phyloP scores from a whole-genome alignment of 2,329 filamentous ascomycete genomes.

The Amesomyces nigricolor region DNA sequence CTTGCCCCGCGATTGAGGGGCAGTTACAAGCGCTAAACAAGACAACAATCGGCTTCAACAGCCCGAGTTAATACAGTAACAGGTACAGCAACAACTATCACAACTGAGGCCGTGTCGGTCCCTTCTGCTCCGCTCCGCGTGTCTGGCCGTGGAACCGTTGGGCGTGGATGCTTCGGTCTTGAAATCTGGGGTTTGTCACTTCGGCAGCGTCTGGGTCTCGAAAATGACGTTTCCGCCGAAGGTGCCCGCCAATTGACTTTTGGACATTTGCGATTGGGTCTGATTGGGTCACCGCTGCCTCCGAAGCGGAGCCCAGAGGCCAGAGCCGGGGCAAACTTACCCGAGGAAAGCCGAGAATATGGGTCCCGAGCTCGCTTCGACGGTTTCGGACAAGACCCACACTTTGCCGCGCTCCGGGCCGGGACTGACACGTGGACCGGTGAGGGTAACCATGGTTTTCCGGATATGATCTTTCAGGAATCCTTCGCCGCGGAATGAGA shows the following conservation, averaged over 20 bases:
- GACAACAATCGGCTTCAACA: not conserved
- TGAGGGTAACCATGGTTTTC: not conserved
- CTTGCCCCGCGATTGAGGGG: constrained; percentile 5
- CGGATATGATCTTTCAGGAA: no score
- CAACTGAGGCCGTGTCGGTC: not conserved
- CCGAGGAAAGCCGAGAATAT: constrained; percentile 21
- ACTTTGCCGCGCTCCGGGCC: no score
- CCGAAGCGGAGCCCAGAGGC: constrained; percentile 7
- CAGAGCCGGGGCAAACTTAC: not conserved
- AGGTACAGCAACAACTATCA: not conserved
- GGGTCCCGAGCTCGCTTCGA: not conserved
- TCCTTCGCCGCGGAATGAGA: no score
- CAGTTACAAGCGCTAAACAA: not conserved
- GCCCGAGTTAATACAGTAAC: not conserved
- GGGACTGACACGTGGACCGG: not conserved
- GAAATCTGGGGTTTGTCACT: not conserved
- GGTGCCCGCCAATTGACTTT: constrained; percentile 20
- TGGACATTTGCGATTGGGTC: constrained; percentile 24
- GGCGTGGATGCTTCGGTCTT: not conserved
- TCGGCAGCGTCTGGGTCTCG: not conserved
- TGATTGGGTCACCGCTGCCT: constrained; percentile 16
- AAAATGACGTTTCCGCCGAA: constrained; percentile 24
- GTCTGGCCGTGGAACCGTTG: not conserved
- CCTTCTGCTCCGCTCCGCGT: not conserved
- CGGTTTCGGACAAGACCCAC: not conserved